phyloP scores from a whole-genome alignment of 257 asterid species.

The Lycium barbarum region DNA sequence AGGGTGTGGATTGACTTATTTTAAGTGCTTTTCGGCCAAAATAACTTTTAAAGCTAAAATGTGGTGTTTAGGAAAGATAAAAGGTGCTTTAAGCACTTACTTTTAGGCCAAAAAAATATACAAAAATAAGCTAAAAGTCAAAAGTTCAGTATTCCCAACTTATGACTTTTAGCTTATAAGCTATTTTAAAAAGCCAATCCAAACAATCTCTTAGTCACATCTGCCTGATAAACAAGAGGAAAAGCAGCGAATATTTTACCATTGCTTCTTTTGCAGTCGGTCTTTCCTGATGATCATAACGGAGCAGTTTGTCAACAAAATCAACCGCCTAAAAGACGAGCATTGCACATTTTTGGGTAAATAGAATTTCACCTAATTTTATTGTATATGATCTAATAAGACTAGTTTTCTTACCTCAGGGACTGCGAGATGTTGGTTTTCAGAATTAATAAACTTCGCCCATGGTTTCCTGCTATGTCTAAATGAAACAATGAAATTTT shows the following conservation, averaged over 20 bases:
- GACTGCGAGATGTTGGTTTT: conserved; percentile 63
- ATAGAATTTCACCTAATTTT: conserved; percentile 8
- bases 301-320: conserved; percentile 90
- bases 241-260: conserved; percentile 49
- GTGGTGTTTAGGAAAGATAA: no score
- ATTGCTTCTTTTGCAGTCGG: conserved; percentile 97
- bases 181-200: no score
- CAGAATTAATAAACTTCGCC: conserved; percentile 46
- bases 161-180: no score
- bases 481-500: conserved; percentile 25
- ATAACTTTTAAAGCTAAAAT: no score
- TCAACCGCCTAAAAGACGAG: conserved; percentile 71
- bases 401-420: conserved; percentile 68
- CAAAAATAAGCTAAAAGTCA: no score
- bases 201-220: neutral
- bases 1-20: no score
- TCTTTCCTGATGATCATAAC: conserved; percentile 93
- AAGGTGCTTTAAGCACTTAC: no score
- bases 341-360: neutral
- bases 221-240: neutral
- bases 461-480: conserved; percentile 51
- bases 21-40: no score
- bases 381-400: neutral
- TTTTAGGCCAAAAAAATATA: no score
- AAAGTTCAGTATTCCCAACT: no score